Evolutionary conservation across 1,139 yeast species (phyloP), one percentile per base, ranked within the genome.

Genomic region (Magnusiomyces sp.): DNA sequence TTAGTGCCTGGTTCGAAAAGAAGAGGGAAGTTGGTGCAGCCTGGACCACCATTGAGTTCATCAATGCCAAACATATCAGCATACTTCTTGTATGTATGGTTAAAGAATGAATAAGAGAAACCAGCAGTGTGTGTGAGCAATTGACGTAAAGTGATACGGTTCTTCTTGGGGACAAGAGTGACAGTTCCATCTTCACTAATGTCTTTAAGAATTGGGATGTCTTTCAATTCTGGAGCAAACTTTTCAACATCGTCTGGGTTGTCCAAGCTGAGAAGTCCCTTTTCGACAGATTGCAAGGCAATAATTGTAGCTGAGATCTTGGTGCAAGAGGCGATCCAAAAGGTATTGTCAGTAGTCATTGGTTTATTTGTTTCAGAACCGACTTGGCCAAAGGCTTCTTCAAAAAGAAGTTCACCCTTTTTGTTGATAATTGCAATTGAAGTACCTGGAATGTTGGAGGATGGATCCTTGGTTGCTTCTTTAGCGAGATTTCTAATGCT

Each of bases 1-100:
- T 62, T 57, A 0, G 75, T 62, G 1, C 83, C 83, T 1, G 83
- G 83, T 57, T 79, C 81, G 51, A 67, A 70, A 2, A 71, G 52
- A 47, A 79, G 66, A 0, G 82, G 82, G 48, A 62, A 62, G 44
- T 16, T 48, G 45, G 59, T 27, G 20, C 49, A 59, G 52, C 66
- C 53, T 2, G 41, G 31, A 31, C 46, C 49, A 2, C 52, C 55
- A 2, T 38, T 23, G 27, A 57, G 48, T 32, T 55, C 54, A 16
- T 53, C 51, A n/a, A 46, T 46, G 13, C 48, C 52, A 43, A 48
- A 47, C 36, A 50, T 44, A 19, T 50, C 43, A n/a, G 37, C 44
- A 39, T 49, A 50, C 34, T 53, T 36, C 16, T 40, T 23, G 20
- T 54, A 43, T 39, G 46, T 45, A 2, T 62, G 60, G 55, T 67